A percentile compares a stretch with the other conserved stretches of the same genome.
phyloP scores from a whole-genome alignment of 208 protist species.

The Trichomonas tenax region DNA sequence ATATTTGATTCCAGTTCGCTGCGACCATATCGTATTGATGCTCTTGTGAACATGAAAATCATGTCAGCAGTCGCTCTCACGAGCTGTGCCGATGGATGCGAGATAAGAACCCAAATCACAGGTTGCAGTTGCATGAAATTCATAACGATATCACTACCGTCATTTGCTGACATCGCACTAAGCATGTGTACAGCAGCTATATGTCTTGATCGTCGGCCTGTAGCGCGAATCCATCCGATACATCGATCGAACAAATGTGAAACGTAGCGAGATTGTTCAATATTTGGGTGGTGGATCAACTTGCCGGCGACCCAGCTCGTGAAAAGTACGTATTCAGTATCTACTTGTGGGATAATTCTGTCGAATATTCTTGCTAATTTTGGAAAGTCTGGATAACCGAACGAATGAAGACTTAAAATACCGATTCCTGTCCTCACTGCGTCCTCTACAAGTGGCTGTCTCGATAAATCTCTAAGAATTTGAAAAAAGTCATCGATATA shows the following conservation, averaged over 20 bases:
- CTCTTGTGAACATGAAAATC: not conserved
- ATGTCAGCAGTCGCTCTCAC: not conserved
- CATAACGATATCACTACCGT: not conserved
- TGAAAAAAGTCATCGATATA: not conserved
- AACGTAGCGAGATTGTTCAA: constrained; percentile 20
- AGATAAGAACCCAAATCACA: not conserved
- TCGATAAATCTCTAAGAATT: not conserved
- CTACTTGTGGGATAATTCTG: not conserved
- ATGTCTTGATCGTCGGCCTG: not conserved
- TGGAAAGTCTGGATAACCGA: not conserved
- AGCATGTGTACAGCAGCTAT: not conserved
- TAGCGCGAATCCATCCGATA: not conserved
- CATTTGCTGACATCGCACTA: not conserved
- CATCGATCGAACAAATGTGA: not conserved
- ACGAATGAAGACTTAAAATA: not conserved
- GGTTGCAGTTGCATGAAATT: not conserved
- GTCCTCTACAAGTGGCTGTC: not conserved
- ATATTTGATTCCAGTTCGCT: not conserved
- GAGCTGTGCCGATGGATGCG: not conserved
- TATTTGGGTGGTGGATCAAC: constrained; percentile 2
- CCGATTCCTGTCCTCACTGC: not conserved
- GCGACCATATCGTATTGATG: not conserved
- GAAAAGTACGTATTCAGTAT: not conserved
- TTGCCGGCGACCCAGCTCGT: not conserved
- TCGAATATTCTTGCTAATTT: not conserved